Base-by-base conservation (phyloP, 2,329 filamentous ascomycete species). In the Fusarium robinianum region DNA sequence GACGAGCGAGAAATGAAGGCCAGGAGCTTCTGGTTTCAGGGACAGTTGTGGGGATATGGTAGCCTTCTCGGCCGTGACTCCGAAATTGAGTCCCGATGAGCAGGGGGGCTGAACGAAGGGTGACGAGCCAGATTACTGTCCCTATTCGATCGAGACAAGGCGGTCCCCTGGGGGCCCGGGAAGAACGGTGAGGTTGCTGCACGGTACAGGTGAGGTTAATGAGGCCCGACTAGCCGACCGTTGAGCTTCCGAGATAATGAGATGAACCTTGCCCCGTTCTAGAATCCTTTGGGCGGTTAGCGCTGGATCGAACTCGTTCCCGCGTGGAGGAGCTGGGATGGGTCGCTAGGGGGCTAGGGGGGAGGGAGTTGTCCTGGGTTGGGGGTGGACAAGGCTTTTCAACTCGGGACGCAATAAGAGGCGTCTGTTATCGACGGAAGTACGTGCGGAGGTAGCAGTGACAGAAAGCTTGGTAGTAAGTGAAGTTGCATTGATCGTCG, bases 1-100 rank as follows among this genome's bases (percentile, higher is more conserved):
- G 46, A 56, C 45, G 38, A 60, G 41, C 33, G 40, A 51, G 48
- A 51, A 53, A 60, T 58, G 47, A 61, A 49, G 44, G 38, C 37
- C 27, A 43, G 42, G 34, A 50, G 41, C 30, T 22, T 53, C 33
- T 43, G 33, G 58, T 61, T 61, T 61, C 58, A 60, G 54, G 41
- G 51, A 53, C 51, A 51, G 52, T 46, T 51, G 57, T 58, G 52
- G 56, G 42, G 49, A 52, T 42, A 30, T 37, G 34, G 30, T 36
- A 48, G 22, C 42, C 40, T 41, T 27, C 38, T 57, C 48, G 51
- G 51, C 44, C 29, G 43, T 27, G 24, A 39, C 37, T 46, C 58
- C 56, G 58, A 60, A 42, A 61, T 61, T 60, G 49, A 41, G 43
- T 30, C 47, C 34, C 33, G 43, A 34, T 21, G n/a, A 16, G 29